A percentile compares a stretch with the other conserved stretches of the same genome.
These are phyloP conservation scores for Colletotrichum gloeosporioides DNA, from an alignment of 2,329 filamentous ascomycete genomes.

Conservation along the genomic window DNA sequence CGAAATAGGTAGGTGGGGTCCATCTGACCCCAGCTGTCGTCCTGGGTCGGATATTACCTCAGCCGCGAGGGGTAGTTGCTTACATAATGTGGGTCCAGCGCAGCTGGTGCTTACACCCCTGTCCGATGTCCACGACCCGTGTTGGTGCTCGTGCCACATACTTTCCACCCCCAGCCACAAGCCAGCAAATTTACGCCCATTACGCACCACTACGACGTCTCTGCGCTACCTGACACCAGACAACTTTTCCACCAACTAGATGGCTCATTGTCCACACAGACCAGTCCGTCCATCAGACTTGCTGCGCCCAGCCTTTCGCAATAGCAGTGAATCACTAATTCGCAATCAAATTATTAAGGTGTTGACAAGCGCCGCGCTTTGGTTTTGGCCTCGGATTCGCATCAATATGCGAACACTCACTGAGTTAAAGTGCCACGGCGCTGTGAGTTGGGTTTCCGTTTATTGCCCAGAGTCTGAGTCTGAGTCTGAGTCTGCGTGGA, in stretches of 20 bases:
- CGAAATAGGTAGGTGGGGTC: not conserved
- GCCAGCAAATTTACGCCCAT: not conserved
- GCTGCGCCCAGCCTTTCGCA: not conserved
- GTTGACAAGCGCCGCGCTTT: not conserved
- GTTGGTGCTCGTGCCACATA: not conserved
- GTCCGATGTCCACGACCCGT: not conserved
- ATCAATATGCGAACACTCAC: not conserved
- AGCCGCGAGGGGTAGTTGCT: not conserved
- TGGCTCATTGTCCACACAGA: not conserved
- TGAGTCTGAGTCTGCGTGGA: not conserved
- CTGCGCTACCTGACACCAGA: not conserved
- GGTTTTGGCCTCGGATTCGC: not conserved
- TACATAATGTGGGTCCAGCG: not conserved
- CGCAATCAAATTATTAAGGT: not conserved
- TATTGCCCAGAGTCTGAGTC: not conserved
- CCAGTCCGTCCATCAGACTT: not conserved
- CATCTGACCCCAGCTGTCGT: not conserved
- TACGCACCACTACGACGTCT: not conserved
- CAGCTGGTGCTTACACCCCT: not conserved
- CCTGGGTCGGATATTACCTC: not conserved
- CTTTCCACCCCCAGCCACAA: not conserved
- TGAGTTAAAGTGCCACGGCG: not conserved
- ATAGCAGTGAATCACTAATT: not conserved
- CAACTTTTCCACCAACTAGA: not conserved
- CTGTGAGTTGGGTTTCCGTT: not conserved